A percentile compares a stretch with the other conserved stretches of the same genome.
Conservation (phyloP, 2,329 filamentous ascomycete species). For the Exophiala viscosa region DNA sequence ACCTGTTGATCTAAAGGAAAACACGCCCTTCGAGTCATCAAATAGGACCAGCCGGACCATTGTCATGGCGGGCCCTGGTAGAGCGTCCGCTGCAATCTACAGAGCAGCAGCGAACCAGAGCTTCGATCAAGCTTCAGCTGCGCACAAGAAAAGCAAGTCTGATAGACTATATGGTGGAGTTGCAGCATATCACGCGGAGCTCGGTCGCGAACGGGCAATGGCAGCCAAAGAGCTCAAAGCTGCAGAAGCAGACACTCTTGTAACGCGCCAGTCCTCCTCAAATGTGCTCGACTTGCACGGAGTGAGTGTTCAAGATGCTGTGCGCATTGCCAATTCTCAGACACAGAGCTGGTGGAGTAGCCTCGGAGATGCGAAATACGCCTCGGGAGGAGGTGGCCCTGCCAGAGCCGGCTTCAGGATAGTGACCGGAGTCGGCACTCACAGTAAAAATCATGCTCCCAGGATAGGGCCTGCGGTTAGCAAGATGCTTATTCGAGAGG, state of each 20-base stretch:
- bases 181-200: constrained; percentile 70
- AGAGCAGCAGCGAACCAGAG: constrained; percentile 48
- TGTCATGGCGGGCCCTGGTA: constrained; percentile 26
- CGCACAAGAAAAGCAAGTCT: constrained; percentile 61
- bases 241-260: constrained; percentile 66
- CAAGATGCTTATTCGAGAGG: constrained; percentile 68
- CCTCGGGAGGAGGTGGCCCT: constrained; percentile 40
- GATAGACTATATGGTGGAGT: constrained; percentile 71
- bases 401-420: constrained; percentile 63
- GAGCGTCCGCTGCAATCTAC: constrained; percentile 43
- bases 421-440: constrained; percentile 75
- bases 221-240: constrained; percentile 58
- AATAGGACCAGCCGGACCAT: constrained; percentile 5
- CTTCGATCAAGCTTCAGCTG: constrained; percentile 55
- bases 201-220: constrained; percentile 62
- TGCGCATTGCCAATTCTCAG: constrained; percentile 67
- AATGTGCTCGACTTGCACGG: constrained; percentile 75
- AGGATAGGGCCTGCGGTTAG: constrained; percentile 76
- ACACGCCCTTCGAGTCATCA: constrained; percentile 24
- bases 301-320: constrained; percentile 73
- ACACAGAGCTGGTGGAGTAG: constrained; percentile 72
- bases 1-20: constrained; percentile 33
- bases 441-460: constrained; percentile 72
- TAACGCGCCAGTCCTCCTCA: constrained; percentile 61
- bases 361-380: constrained; percentile 62